Conservation (phyloP, 164 flowering plant genomes). For the Nelumbo lutea region DNA sequence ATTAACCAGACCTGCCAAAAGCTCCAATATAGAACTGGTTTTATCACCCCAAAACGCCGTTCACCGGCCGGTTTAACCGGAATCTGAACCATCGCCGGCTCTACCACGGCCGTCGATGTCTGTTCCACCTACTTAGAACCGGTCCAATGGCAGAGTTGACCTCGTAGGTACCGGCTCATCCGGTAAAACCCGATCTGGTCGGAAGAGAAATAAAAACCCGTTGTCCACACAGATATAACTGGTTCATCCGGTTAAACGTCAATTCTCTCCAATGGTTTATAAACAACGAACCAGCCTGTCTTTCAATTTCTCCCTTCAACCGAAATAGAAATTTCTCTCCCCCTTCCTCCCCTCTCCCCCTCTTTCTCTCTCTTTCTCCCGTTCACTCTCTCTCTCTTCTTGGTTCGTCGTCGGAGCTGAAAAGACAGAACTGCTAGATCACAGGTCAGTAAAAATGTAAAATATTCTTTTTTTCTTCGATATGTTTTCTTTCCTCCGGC, state of each 20-base stretch:
- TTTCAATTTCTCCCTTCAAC: slow-evolving; percentile 8
- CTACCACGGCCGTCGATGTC: slow-evolving; percentile 1
- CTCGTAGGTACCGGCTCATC: slow-evolving; percentile 9
- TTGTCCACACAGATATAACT: slow-evolving; percentile 28
- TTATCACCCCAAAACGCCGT: neutral
- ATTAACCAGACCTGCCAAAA: neutral
- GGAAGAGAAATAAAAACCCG: neutral
- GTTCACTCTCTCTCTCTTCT: slow-evolving; percentile 3
- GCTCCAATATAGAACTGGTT: slow-evolving; percentile 4
- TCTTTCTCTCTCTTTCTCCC: neutral
- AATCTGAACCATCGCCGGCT: slow-evolving; percentile 13
- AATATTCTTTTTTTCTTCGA: neutral
- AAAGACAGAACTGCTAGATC: neutral
- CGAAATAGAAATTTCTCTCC: neutral
- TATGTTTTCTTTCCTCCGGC: neutral
- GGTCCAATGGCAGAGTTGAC: slow-evolving; percentile 7
- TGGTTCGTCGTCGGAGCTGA: neutral
- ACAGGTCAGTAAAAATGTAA: slow-evolving; percentile 26
- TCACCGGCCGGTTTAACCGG: slow-evolving; percentile 10
- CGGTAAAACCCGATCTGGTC: slow-evolving; percentile 9
- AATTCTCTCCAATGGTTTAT: slow-evolving; percentile 21
- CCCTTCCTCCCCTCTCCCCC: slow-evolving; percentile 6
- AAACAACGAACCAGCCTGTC: slow-evolving; percentile 16
- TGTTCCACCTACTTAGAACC: slow-evolving; percentile 3
- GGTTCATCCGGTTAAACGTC: slow-evolving; percentile 45